phyloP scores from a whole-genome alignment of 257 asterid species.

The Ehretia macrophylla region DNA sequence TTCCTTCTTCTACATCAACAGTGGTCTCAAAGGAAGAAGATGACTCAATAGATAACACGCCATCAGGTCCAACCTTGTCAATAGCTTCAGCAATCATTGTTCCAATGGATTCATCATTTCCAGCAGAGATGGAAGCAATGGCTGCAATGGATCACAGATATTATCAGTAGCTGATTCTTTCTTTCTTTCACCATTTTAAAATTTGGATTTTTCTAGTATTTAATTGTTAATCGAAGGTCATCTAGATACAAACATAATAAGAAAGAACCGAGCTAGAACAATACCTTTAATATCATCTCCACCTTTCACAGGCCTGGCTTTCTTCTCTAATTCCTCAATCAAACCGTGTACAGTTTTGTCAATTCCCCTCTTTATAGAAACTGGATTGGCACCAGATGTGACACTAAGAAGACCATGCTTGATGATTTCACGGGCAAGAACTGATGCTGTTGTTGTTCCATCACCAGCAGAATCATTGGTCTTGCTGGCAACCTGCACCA shows the following conservation, averaged over 20 bases:
- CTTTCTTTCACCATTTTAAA: too few relatives aligned
- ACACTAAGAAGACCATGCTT: conserved; percentile 89
- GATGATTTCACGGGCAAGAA: conserved; percentile 96
- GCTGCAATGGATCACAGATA: conserved; percentile 41
- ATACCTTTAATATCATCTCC: conserved; percentile 87
- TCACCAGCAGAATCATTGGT: conserved; percentile 99
- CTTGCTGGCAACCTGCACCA: conserved; percentile 90
- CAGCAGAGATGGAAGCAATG: conserved; percentile 87
- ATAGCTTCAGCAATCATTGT: conserved; percentile 91
- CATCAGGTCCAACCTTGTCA: conserved; percentile 98
- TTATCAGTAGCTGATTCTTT: neutral
- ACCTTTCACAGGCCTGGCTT: conserved; percentile 93
- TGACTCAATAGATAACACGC: conserved; percentile 94
- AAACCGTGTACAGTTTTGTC: conserved; percentile 80
- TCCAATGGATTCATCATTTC: conserved; percentile 85
- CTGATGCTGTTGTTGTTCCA: conserved; percentile 92
- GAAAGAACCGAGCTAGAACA: neutral
- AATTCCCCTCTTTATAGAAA: conserved; percentile 85
- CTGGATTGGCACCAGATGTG: conserved; percentile 97
- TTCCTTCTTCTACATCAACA: conserved; percentile 95
- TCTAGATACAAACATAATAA: neutral
- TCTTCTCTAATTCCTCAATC: conserved; percentile 76
- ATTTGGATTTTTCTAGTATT: too few relatives aligned
- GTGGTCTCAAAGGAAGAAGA: conserved; percentile 96
- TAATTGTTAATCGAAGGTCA: neutral